Evolutionary conservation across 192 early-diverging fungal genomes (phyloP), one percentile per base, ranked within the genome.

Genomic region (Mortierella antarctica): DNA sequence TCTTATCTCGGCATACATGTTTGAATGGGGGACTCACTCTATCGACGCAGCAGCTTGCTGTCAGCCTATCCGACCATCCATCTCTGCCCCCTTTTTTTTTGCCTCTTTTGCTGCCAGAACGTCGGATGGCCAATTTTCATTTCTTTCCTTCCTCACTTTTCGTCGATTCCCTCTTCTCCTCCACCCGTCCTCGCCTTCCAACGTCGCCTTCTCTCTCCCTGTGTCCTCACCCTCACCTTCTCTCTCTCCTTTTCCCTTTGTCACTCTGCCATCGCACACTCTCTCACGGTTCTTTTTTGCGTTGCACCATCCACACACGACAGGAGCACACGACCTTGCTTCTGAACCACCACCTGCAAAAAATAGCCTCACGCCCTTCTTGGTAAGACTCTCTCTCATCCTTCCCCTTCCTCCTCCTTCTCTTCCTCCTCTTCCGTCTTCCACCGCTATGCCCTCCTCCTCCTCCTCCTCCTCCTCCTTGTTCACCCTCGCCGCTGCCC

Each of bases 381-480:
- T 31, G 31, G 31, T 31, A 31, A 31, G 21, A 55, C 5, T 20
- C n/a, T 21, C 7, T 55, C 15, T n/a, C 54, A 20, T 14, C 62
- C 64, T 54, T 62, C 59, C 45, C 9, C 49, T 46, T 15, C 47
- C 45, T 44, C 44, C 42, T 52, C 21, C 12, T 48, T 50, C 47
- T 53, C 41, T 54, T 64, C 42, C 42, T 47, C 64, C 47, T 31
- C 40, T 48, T 55, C 63, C 17, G 6, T 44, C 40, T 4, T 65
- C 51, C 7, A 31, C 58, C 18, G 48, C 53, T 11, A 20, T n/a
- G 8, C 49, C 39, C 40, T 31, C 41, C 15, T 39, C 52, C 48
- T 56, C 53, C 50, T 61, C 39, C 40, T 31, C 41, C 15, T 39
- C 52, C 48, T 56, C 53, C 50, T 61, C 45, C 46, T 48, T 42